phyloP scores from a whole-genome alignment of 345 rosid genomes.

The Hevea brasiliensis region DNA sequence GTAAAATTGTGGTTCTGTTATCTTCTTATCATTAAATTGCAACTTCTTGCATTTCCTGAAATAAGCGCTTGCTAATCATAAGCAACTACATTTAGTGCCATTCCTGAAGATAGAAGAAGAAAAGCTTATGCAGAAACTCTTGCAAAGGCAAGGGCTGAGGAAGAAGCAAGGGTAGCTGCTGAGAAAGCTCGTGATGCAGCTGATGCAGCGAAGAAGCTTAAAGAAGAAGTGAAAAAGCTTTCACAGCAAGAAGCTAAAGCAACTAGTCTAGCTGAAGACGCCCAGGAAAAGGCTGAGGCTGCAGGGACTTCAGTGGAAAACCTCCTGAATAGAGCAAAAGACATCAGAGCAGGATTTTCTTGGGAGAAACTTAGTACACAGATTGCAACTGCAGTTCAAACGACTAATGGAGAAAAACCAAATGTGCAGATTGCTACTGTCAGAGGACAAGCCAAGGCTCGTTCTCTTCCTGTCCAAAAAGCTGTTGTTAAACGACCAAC shows the following conservation, averaged over 20 bases:
- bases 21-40: not conserved
- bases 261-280: constrained; percentile 57
- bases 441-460: constrained; percentile 85
- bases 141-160: constrained; percentile 65
- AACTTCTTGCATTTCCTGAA: not conserved
- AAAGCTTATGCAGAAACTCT: constrained; percentile 61
- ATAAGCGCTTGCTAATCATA: constrained; percentile 1
- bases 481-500: constrained; percentile 50
- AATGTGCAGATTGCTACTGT: constrained; percentile 78
- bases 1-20: constrained; percentile 29
- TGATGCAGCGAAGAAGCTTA: constrained; percentile 48
- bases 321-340: constrained; percentile 66
- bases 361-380: constrained; percentile 73
- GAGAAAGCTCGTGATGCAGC: constrained; percentile 65
- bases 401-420: constrained; percentile 40
- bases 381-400: constrained; percentile 52
- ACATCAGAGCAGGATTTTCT: constrained; percentile 57
- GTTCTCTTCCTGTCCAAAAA: constrained; percentile 54
- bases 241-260: constrained; percentile 56
- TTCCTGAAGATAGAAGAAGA: constrained; percentile 90
- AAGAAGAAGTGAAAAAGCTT: constrained; percentile 54
- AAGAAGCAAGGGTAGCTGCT: constrained; percentile 55
- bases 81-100: constrained; percentile 41
- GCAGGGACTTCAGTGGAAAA: constrained; percentile 49
- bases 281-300: constrained; percentile 57